These are phyloP conservation scores for Elongisporangium senticosum DNA, from an alignment of 352 stramenopile genomes.

Conservation along the genomic window DNA sequence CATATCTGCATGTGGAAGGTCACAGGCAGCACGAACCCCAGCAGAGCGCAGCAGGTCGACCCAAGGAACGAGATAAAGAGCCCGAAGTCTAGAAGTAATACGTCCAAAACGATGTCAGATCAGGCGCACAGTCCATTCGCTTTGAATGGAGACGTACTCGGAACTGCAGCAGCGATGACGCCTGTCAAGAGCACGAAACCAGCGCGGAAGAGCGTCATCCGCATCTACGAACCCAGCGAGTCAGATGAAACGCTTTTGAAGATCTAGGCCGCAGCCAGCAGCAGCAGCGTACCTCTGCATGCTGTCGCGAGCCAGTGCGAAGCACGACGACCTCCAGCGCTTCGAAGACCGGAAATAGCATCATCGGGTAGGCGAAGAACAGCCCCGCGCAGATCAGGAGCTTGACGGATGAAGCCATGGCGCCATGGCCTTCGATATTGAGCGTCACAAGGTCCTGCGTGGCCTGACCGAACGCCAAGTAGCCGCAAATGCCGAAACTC, in stretches of 20 bases:
- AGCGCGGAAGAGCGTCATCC: constrained; percentile 21
- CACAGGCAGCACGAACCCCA: constrained; percentile 71
- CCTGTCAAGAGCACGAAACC: constrained; percentile 30
- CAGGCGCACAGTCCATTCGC: neutral
- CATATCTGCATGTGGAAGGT: constrained; percentile 64
- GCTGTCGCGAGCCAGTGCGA: neutral
- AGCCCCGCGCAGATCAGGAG: constrained; percentile 59
- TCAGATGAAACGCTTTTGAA: constrained; percentile 3
- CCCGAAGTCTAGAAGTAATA: constrained; percentile 76
- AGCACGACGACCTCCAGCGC: constrained; percentile 23
- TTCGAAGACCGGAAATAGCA: constrained; percentile 81
- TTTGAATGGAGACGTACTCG: constrained; percentile 10
- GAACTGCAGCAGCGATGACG: constrained; percentile 13
- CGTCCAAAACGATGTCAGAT: neutral
- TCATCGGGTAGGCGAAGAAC: constrained; percentile 80
- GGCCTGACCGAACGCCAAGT: constrained; percentile 56
- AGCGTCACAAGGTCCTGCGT: constrained; percentile 75
- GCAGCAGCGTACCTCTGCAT: neutral
- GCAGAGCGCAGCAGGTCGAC: constrained; percentile 61
- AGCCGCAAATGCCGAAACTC: constrained; percentile 61
- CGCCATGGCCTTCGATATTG: constrained; percentile 46
- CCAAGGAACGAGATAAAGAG: constrained; percentile 75
- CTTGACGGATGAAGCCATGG: constrained; percentile 63
- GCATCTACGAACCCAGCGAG: constrained; percentile 6
- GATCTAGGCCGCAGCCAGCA: neutral